phyloP scores from a whole-genome alignment of 1,284 basidiomycete species.

The Sanghuangporus sanghuang region DNA sequence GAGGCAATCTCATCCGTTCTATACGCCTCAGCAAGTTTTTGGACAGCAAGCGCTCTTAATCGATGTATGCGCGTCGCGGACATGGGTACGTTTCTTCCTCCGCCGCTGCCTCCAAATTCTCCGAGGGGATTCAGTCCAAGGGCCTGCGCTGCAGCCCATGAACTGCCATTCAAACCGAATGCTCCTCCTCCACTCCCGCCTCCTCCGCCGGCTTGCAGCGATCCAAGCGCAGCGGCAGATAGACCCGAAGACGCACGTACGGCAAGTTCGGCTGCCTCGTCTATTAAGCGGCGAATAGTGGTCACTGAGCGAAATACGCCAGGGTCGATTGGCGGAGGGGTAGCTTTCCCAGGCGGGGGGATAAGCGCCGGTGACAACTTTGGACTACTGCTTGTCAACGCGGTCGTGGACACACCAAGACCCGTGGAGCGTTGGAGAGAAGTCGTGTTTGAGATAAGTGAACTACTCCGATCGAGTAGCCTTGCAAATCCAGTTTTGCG shows the following conservation, averaged over 20 bases:
- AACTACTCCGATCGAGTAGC: constrained; percentile 35
- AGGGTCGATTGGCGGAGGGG: constrained; percentile 77
- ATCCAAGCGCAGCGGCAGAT: constrained; percentile 63
- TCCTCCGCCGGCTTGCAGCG: constrained; percentile 40
- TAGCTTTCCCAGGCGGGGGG: constrained; percentile 17
- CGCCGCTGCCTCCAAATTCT: constrained; percentile 35
- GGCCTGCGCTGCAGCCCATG: constrained; percentile 56
- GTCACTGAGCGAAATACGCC: constrained; percentile 73
- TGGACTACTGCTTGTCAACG: constrained; percentile 34
- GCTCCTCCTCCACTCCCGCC: constrained; percentile 21
- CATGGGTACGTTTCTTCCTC: constrained; percentile 71
- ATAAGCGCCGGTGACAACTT: constrained; percentile 10
- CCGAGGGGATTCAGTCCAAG: constrained; percentile 53
- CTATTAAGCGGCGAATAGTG: constrained; percentile 69
- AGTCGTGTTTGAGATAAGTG: constrained; percentile 43
- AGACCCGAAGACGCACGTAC: constrained; percentile 77
- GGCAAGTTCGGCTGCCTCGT: constrained; percentile 78
- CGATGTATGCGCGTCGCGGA: constrained; percentile 74
- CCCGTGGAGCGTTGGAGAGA: constrained; percentile 36
- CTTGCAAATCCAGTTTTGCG: constrained; percentile 28
- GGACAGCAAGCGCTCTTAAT: constrained; percentile 69
- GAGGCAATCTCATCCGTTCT: constrained; percentile 80
- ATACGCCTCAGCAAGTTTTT: constrained; percentile 78
- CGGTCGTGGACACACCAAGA: too few relatives aligned
- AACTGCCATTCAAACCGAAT: constrained; percentile 29